phyloP scores from a whole-genome alignment of 495 filamentous ascomycete genomes.

The Terfezia claveryi region DNA sequence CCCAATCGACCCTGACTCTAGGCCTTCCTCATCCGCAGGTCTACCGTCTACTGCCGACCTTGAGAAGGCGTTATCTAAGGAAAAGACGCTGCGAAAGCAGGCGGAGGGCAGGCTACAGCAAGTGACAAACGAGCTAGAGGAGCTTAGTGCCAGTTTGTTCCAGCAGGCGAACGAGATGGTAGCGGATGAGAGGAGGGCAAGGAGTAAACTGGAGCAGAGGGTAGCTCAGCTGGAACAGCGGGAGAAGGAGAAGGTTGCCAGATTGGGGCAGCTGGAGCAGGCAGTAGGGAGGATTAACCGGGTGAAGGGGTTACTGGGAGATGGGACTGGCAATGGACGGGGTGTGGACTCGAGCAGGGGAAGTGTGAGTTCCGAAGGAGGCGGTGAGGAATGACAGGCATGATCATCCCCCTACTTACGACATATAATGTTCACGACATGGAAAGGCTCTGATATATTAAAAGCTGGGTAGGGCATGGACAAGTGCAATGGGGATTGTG shows the following conservation, averaged over 20 bases:
- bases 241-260: slow-evolving; percentile 45
- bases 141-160: slow-evolving; percentile 68
- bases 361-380: too few relatives aligned
- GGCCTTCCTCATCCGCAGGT: background rate
- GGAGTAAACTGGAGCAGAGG: slow-evolving; percentile 57
- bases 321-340: too few relatives aligned
- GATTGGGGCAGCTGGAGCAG: slow-evolving; percentile 52
- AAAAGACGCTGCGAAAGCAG: slow-evolving; percentile 44
- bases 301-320: slow-evolving; percentile 37
- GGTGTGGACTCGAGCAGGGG: too few relatives aligned
- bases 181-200: slow-evolving; percentile 58
- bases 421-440: too few relatives aligned
- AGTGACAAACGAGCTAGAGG: slow-evolving; percentile 65
- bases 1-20: slow-evolving; percentile 11
- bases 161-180: slow-evolving; percentile 97
- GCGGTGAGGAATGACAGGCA: too few relatives aligned
- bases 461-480: too few relatives aligned
- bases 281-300: slow-evolving; percentile 60
- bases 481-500: too few relatives aligned
- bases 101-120: slow-evolving; percentile 54
- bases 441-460: too few relatives aligned
- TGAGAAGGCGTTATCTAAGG: slow-evolving; percentile 34
- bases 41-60: background rate
- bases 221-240: slow-evolving; percentile 45
- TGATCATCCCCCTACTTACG: too few relatives aligned